Percentiles rank a stretch among this genome's conserved stretches.
These are phyloP conservation scores for Chrysoporthe deuterocubensis DNA, from an alignment of 2,329 filamentous ascomycete species.

Conservation along the genomic window DNA sequence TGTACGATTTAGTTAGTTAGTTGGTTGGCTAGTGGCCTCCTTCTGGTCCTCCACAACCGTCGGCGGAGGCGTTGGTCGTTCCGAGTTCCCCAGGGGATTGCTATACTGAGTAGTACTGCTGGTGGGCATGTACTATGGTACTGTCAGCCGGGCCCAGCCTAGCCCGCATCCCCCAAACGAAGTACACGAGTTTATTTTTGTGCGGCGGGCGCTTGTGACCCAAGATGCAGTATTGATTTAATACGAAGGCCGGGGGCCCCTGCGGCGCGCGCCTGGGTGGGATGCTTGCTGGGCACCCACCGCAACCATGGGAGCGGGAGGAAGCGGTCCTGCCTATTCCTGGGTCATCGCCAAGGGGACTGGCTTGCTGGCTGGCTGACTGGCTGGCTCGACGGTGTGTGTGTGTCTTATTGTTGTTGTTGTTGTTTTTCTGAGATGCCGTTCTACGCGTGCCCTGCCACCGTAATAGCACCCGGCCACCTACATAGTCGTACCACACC, in stretches of 20 bases:
- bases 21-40: background rate
- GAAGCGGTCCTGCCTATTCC: background rate
- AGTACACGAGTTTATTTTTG: constrained; percentile 25
- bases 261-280: constrained; percentile 6
- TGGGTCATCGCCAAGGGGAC: background rate
- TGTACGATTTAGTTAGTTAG: background rate
- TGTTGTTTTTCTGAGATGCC: background rate
- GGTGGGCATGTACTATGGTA: too few relatives aligned
- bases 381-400: too few relatives aligned
- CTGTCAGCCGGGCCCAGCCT: too few relatives aligned
- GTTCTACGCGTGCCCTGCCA: too few relatives aligned
- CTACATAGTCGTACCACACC: too few relatives aligned
- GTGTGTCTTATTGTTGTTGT: background rate
- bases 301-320: constrained; percentile 1
- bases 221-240: constrained; percentile 24
- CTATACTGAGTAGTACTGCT: too few relatives aligned
- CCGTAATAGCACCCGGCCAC: too few relatives aligned
- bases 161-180: background rate
- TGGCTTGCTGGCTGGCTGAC: background rate
- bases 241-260: constrained; percentile 29
- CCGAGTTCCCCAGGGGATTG: background rate
- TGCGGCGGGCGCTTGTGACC: constrained; percentile 29
- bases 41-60: background rate
- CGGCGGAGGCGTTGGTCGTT: background rate
- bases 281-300: background rate